Base-by-base conservation (phyloP, 352 stramenopile species). In the Phytophthora litchii region DNA sequence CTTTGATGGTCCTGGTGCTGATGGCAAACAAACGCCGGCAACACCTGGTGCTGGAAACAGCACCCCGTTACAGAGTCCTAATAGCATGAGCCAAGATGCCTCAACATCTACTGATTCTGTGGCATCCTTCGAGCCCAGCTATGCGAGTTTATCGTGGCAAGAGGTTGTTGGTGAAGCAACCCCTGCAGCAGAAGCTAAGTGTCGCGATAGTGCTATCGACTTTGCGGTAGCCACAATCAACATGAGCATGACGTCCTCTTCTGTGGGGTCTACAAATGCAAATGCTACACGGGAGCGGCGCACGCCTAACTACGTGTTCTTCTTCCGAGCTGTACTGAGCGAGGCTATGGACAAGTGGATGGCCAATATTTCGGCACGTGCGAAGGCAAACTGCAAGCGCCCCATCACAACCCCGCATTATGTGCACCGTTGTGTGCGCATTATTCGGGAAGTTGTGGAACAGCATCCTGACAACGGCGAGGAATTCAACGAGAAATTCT, bases 311-410 rank as follows among this genome's bases (percentile, higher is more conserved):
- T 94, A 94, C 64, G 74, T 94, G 19, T 95, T 95, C 58, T 88
- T 95, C 44, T 78, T 95, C 14, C 75, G 87, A 42, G 87, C 83
- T 17, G 72, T 94, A 21, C 64, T 95, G 31, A 92, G 74, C 43
- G 87, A 95, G 57, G 79, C 83, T 4, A 94, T 95, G 87, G 85
- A 95, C 67, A 95, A 95, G 57, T 95, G 87, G 87, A 91, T 94
- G 81, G 81, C 83, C 14, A 91, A 85, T 36, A 75, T 92, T 9
- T 78, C 70, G 4, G 67, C 76, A 20, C 69, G 82, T 2, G 68
- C 78, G 17, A 92, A 91, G 44, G 78, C 60, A 9, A 92, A 91
- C 57, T 88, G 74, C 56, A 81, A 83, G 44, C 76, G 86, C 8
- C 86, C 85, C 17, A 90, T 94, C 52, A 87, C 87, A 54, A 91